Conservation (phyloP, 345 rosid genomes). For the Gossypium rotundifolium region DNA sequence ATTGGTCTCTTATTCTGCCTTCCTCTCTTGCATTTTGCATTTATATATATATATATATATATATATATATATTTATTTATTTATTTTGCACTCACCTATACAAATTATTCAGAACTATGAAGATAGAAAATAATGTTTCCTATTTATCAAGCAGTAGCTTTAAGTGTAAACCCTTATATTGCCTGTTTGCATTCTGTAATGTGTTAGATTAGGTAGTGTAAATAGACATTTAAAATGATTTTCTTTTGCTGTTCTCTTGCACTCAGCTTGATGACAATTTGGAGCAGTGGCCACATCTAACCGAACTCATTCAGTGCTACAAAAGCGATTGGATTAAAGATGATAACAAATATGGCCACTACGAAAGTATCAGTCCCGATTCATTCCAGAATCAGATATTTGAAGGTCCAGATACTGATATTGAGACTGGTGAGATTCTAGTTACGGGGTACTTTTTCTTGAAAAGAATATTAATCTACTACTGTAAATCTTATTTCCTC, state of each 20-base stretch:
- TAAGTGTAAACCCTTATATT: neutral
- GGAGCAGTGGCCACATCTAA: constrained; percentile 97
- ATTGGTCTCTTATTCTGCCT: constrained; percentile 30
- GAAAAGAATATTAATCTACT: neutral
- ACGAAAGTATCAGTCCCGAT: constrained; percentile 51
- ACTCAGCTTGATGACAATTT: constrained; percentile 77
- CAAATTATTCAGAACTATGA: neutral
- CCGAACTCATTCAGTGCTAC: constrained; percentile 78
- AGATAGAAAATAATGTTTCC: neutral
- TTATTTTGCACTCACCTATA: neutral
- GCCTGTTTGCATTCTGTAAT: neutral
- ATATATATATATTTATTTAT: neutral
- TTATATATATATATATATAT: too few relatives aligned
- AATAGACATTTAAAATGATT: neutral
- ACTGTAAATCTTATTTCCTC: neutral
- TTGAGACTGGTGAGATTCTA: constrained; percentile 66
- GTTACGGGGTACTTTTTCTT: neutral
- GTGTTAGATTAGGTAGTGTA: neutral
- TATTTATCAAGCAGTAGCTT: neutral
- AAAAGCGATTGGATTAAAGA: constrained; percentile 90
- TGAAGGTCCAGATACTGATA: constrained; percentile 96
- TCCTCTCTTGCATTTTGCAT: neutral
- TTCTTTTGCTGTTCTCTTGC: neutral
- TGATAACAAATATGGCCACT: constrained; percentile 88
- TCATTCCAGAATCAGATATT: constrained; percentile 76